These are phyloP conservation scores for Leishmania tarentolae DNA, from an alignment of 208 protist species.

Conservation along the genomic window DNA sequence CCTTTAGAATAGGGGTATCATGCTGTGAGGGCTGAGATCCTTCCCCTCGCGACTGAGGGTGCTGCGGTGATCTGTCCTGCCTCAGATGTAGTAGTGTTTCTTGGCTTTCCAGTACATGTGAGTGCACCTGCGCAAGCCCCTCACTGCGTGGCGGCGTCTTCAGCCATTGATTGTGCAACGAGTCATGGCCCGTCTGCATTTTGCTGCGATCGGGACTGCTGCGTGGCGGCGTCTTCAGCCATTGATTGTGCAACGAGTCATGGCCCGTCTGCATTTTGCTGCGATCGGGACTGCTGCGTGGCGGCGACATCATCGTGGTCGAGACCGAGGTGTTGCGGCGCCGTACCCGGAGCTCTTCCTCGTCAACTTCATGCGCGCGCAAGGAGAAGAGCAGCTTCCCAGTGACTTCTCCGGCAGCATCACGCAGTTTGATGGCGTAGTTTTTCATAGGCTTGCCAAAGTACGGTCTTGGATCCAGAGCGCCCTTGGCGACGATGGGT, in stretches of 20 bases:
- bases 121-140: background rate
- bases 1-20: background rate
- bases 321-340: background rate
- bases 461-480: slow-evolving; percentile 71
- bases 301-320: slow-evolving; percentile 2
- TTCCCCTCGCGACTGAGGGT: background rate
- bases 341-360: background rate
- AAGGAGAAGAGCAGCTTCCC: slow-evolving; percentile 84
- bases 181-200: slow-evolving; percentile 3
- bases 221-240: slow-evolving; percentile 11
- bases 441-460: slow-evolving; percentile 72
- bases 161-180: slow-evolving; percentile 18
- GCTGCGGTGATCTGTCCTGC: background rate
- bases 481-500: slow-evolving; percentile 78
- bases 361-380: slow-evolving; percentile 47
- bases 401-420: slow-evolving; percentile 59
- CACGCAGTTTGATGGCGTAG: slow-evolving; percentile 88
- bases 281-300: background rate
- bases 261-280: background rate
- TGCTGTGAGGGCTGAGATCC: background rate
- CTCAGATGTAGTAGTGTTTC: background rate
- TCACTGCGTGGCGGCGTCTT: slow-evolving; percentile 10
- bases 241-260: slow-evolving; percentile 21
- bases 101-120: too few relatives aligned
- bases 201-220: background rate